Evolutionary conservation across 2,329 filamentous ascomycete genomes (phyloP), one percentile per base, ranked within the genome.

Genomic region (Epichloe typhina): DNA sequence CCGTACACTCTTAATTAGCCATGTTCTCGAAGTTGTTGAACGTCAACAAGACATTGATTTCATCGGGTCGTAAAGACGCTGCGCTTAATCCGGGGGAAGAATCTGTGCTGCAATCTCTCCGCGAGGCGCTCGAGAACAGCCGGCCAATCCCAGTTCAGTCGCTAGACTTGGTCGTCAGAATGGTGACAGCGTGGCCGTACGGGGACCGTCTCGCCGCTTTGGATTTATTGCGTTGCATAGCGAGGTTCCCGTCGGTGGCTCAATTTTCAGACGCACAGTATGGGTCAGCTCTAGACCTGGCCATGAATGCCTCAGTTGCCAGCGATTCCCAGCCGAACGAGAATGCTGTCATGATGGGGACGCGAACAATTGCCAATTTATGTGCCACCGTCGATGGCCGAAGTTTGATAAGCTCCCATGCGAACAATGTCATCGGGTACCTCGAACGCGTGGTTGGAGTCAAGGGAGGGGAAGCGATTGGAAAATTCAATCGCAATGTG

Each of bases 291-390:
- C 69, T 96, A 6, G 72, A 82, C 36, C 64, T 73, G 5, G 69
- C 70, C 19, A 65, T 77, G 3, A 63, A 42, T 58, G 69, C 38
- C n/a, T 53, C 73, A 55, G 56, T 66, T 56, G 54, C 68, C 64
- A 1, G 42, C 79, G 75, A 80, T 4, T 69, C 76, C 0, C 73
- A 79, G 2, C 72, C 84, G 0, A 82, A 81, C 38, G 76, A 83
- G 49, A 96, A 96, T 66, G 88, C 88, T 57, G 79, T 81, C 11
- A 95, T 97, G 84, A 86, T 98, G 73, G 83, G 84, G 0, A 74
- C 88, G 12, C 85, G 93, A 4, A 79, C 84, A 13, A 74, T 97
- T 46, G 83, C 82, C 33, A 98, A 98, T 59, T 72, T 96, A 7
- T 95, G 96, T 62, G 77, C 80, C 53, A 87, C 86, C 0, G 70